These are phyloP conservation scores for Vaccinium corymbosum DNA, from an alignment of 148 eudicot species.

Conservation along the genomic window DNA sequence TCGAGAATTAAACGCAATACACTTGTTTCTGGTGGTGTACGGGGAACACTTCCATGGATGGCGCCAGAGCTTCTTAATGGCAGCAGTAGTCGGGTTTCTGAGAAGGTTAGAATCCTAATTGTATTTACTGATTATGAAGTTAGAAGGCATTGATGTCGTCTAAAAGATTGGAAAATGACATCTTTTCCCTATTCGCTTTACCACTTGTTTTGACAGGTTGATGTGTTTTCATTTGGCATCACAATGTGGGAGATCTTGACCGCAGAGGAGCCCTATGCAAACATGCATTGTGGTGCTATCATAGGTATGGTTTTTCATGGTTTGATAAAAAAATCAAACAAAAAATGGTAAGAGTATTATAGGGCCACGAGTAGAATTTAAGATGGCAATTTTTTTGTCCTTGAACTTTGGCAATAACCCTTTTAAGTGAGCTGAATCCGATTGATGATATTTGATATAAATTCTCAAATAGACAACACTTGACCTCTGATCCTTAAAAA, in stretches of 20 bases:
- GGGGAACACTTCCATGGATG: slow-evolving; percentile 99
- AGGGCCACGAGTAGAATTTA: background rate
- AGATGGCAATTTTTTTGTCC: background rate
- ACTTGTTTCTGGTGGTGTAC: slow-evolving; percentile 92
- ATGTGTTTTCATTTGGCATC: slow-evolving; percentile 94
- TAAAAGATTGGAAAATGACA: background rate
- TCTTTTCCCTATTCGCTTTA: background rate
- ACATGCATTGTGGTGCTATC: slow-evolving; percentile 96
- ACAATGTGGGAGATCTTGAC: slow-evolving; percentile 96
- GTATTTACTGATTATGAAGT: background rate
- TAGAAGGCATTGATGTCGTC: background rate
- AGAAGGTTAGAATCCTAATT: slow-evolving; percentile 53
- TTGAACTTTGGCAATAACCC: background rate
- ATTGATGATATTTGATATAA: background rate
- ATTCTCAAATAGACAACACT: background rate
- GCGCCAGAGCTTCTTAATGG: slow-evolving; percentile 95
- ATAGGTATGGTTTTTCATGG: slow-evolving; percentile 52
- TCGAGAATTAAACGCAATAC: slow-evolving; percentile 95
- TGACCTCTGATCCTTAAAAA: background rate
- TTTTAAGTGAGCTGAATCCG: background rate
- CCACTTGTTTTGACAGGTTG: slow-evolving; percentile 55
- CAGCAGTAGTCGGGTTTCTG: slow-evolving; percentile 82
- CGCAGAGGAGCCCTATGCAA: slow-evolving; percentile 90
- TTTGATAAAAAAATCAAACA: background rate
- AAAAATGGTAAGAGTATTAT: background rate